A percentile compares a stretch with the other conserved stretches of the same genome.
These are phyloP conservation scores for Solanum rostratum DNA, from an alignment of 257 asterid species.

Conservation along the genomic window DNA sequence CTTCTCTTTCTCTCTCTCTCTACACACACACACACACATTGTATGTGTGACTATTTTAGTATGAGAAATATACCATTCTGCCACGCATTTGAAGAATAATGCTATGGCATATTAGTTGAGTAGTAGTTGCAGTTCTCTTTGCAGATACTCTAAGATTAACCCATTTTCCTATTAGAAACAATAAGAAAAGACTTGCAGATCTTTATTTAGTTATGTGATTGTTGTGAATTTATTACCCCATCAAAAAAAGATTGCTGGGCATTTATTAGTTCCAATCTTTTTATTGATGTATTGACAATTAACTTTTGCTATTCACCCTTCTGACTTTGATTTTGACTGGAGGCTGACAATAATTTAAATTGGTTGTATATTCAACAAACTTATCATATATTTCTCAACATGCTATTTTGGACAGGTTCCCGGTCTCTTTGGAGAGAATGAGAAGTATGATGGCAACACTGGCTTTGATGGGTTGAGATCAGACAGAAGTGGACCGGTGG, in stretches of 20 bases:
- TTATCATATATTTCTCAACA: neutral
- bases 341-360: neutral
- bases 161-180: neutral
- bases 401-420: constrained; percentile 32
- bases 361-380: constrained; percentile 1
- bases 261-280: neutral
- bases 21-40: neutral
- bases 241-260: neutral
- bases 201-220: neutral
- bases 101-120: neutral
- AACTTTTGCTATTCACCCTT: neutral
- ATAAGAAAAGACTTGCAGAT: neutral
- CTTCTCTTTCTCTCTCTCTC: too few species aligned
- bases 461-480: constrained; percentile 28
- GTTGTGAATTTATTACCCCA: neutral
- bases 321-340: neutral
- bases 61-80: neutral
- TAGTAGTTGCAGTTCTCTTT: neutral
- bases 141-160: neutral
- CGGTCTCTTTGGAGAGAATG: constrained; percentile 26
- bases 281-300: neutral
- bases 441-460: constrained; percentile 12
- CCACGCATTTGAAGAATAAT: neutral
- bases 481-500: constrained; percentile 48
- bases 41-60: neutral